Base-by-base conservation (phyloP, 2,329 filamentous ascomycete genomes). In the Colletotrichum endophyticum region DNA sequence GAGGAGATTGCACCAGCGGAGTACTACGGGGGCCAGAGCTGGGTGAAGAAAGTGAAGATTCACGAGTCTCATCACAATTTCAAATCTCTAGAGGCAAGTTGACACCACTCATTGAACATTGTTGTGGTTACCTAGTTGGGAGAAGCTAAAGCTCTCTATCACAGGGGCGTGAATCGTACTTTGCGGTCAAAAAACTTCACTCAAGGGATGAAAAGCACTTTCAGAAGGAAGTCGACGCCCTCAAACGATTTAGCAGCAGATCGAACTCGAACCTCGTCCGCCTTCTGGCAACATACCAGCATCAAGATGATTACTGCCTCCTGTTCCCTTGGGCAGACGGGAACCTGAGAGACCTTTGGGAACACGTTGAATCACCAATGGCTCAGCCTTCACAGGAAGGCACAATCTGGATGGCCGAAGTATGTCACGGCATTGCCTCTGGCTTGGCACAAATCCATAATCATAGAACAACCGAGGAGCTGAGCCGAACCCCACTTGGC, bases 301-400 rank as follows among this genome's bases (percentile, higher is more conserved):
- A 36, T 6, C 9, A 19, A 6, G 27, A 53, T 16, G 30, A 30
- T 6, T 59, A n/a, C 5, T 16, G 16, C 6, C 49, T 69, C 1
- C 8, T 69, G 1, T 59, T 69, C 11, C 66, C 66, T 2, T 69
- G n/a, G 66, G 66, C 66, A 11, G 49, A 36, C 19, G 66, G 44
- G 4, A 57, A 69, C 30, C 3, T 69, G 6, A 44, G 44, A 13
- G 11, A 57, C 5, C n/a, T 57, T 4, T 69, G 66, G 66, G 3
- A 69, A 28, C 0, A 1, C 3, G 13, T n/a, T 34, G 44, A 28
- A 4, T 6, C 6, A 2, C 66, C 66, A 8, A 25, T 44, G 36
- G 1, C 2, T 4, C 16, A 9, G 1, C 6, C 57, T 5, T 11
- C 56, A 5, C 13, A n/a, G 19, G 1, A 56, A 6, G 5, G 25